Evolutionary conservation across 2,329 filamentous ascomycete genomes (phyloP).

Genomic region (Alternaria triticimaculans): DNA sequence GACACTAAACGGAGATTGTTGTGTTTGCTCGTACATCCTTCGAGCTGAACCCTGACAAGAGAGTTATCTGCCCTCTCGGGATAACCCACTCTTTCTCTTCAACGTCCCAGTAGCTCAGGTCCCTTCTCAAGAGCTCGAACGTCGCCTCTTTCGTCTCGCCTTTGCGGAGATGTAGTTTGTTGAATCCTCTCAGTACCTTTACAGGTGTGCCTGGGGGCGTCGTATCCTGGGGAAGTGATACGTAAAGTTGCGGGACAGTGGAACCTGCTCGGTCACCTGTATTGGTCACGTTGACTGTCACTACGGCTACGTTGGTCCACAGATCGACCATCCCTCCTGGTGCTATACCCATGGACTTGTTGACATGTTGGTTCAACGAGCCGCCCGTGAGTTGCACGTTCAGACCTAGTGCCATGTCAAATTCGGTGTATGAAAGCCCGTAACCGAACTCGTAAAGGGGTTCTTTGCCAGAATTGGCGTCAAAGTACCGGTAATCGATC

Average conservation of each 20-base stretch:
- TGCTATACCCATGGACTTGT: neutral
- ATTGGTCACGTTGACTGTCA: neutral
- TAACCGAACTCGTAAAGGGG: slow-evolving; percentile 48
- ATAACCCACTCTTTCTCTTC: neutral
- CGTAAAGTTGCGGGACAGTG: neutral
- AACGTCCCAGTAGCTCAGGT: neutral
- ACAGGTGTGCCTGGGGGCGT: neutral
- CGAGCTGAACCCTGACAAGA: neutral
- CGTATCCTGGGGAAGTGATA: neutral
- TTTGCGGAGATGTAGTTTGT: neutral
- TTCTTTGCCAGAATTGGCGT: slow-evolving; percentile 39
- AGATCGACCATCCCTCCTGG: neutral
- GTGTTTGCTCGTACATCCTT: neutral
- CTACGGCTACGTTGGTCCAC: neutral
- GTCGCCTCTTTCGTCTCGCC: neutral
- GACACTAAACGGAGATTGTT: neutral
- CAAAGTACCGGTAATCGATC: slow-evolving; percentile 63
- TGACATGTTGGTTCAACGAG: neutral
- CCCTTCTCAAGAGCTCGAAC: neutral
- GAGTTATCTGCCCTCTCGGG: neutral
- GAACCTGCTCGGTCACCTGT: neutral
- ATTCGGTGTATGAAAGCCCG: slow-evolving; percentile 49
- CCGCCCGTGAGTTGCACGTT: neutral
- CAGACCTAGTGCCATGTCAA: slow-evolving; percentile 17
- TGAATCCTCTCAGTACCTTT: neutral